Percentiles rank a stretch among this genome's conserved stretches.
Evolutionary conservation across 106 monocot species (phyloP).

Genomic region (Alisma plantagoaquatica): DNA sequence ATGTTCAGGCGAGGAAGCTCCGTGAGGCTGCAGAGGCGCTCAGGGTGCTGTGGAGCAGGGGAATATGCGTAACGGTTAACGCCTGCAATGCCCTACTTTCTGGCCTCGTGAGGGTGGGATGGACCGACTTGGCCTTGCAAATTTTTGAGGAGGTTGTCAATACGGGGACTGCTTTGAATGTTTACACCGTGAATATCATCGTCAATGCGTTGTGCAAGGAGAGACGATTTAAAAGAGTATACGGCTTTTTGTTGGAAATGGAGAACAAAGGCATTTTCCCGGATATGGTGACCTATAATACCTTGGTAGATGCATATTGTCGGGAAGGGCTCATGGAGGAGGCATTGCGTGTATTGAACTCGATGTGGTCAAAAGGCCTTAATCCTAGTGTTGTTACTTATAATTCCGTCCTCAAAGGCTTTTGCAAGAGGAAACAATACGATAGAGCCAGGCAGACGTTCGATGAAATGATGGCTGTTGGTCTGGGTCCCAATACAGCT

Average conservation of each 20-base stretch:
- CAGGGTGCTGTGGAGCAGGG: slow-evolving; percentile 26
- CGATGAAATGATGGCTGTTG: slow-evolving; percentile 23
- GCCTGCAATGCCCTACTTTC: slow-evolving; percentile 69
- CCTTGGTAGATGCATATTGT: slow-evolving; percentile 60
- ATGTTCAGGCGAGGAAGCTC: slow-evolving; percentile 74
- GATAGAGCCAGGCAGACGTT: slow-evolving; percentile 41
- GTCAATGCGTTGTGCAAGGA: slow-evolving; percentile 69
- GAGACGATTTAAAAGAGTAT: slow-evolving; percentile 29
- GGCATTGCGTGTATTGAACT: slow-evolving; percentile 33
- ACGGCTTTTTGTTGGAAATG: slow-evolving; percentile 60
- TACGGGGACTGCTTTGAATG: slow-evolving; percentile 35
- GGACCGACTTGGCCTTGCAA: slow-evolving; percentile 54
- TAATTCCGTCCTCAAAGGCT: slow-evolving; percentile 73
- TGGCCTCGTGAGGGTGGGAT: slow-evolving; percentile 52
- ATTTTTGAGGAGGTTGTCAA: slow-evolving; percentile 39
- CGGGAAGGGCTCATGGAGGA: slow-evolving; percentile 39
- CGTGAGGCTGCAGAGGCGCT: slow-evolving; percentile 76
- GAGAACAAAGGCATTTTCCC: slow-evolving; percentile 58
- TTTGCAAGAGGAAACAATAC: slow-evolving; percentile 33
- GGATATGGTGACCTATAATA: slow-evolving; percentile 77
- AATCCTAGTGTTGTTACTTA: slow-evolving; percentile 54
- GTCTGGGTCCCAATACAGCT: slow-evolving; percentile 37
- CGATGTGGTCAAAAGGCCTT: slow-evolving; percentile 53
- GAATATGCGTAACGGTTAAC: slow-evolving; percentile 42
- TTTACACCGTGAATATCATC: slow-evolving; percentile 83